These are phyloP conservation scores for Eucalyptus rudis DNA, from an alignment of 345 rosid species.

Conservation along the genomic window DNA sequence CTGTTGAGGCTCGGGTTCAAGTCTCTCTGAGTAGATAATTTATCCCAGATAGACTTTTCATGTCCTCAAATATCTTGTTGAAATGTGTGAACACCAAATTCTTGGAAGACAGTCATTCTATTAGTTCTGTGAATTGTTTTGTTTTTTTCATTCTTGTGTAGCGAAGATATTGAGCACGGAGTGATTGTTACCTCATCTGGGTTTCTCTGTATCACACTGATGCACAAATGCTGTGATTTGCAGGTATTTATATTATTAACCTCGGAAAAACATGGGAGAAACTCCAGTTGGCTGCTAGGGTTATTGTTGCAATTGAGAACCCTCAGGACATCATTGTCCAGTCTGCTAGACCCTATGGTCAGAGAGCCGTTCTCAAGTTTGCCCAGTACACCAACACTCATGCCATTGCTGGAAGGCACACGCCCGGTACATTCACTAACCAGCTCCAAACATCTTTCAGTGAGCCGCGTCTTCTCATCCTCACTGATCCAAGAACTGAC, in stretches of 20 bases:
- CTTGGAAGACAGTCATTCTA: neutral
- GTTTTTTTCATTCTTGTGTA: neutral
- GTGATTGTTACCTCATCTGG: neutral
- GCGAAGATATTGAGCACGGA: neutral
- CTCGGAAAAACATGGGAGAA: conserved; percentile 96
- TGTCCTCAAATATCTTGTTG: neutral
- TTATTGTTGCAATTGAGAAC: conserved; percentile 77
- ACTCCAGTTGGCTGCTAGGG: conserved; percentile 77
- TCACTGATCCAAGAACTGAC: conserved; percentile 96
- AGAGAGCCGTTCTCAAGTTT: conserved; percentile 88
- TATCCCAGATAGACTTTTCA: neutral
- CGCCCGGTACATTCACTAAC: conserved; percentile 97
- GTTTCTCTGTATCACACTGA: neutral
- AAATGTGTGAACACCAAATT: neutral
- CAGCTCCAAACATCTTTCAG: conserved; percentile 88
- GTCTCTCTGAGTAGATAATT: neutral
- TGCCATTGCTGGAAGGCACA: conserved; percentile 97
- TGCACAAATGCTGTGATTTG: neutral
- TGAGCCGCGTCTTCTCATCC: conserved; percentile 79
- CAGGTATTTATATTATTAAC: conserved; percentile 84
- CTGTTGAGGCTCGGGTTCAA: neutral
- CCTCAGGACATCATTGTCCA: conserved; percentile 93
- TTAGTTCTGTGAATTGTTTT: neutral
- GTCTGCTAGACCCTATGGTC: conserved; percentile 96
- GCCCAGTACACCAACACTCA: conserved; percentile 95